These are phyloP conservation scores for Salix dunnii DNA, from an alignment of 345 rosid species.

Conservation along the genomic window DNA sequence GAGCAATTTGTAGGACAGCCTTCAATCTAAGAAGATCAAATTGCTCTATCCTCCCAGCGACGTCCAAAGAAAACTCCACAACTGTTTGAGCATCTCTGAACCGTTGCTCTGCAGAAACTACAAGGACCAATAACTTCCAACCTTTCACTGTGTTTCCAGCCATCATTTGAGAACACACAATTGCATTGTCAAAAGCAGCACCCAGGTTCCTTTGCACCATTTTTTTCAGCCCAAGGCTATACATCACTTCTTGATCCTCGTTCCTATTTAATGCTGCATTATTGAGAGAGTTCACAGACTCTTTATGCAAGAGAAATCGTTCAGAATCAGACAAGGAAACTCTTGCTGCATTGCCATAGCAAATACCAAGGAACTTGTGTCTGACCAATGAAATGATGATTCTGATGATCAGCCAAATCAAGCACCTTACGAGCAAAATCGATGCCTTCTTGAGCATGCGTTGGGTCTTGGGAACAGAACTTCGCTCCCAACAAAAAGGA, in stretches of 20 bases:
- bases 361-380: slow-evolving; percentile 79
- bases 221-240: slow-evolving; percentile 65
- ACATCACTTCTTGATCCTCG: slow-evolving; percentile 55
- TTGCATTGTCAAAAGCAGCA: slow-evolving; percentile 59
- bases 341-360: slow-evolving; percentile 80
- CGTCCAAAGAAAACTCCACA: slow-evolving; percentile 72
- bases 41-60: slow-evolving; percentile 57
- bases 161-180: slow-evolving; percentile 49
- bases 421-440: slow-evolving; percentile 51
- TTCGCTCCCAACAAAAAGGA: slow-evolving; percentile 76
- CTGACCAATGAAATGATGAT: slow-evolving; percentile 52
- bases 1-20: slow-evolving; percentile 75
- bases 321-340: slow-evolving; percentile 63
- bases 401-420: slow-evolving; percentile 29
- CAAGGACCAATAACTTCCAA: slow-evolving; percentile 69
- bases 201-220: slow-evolving; percentile 81
- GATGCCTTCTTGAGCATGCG: slow-evolving; percentile 61
- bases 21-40: slow-evolving; percentile 75
- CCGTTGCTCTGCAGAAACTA: slow-evolving; percentile 70
- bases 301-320: slow-evolving; percentile 54
- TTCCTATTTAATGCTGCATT: slow-evolving; percentile 46
- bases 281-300: slow-evolving; percentile 56
- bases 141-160: slow-evolving; percentile 61
- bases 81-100: slow-evolving; percentile 69
- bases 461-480: slow-evolving; percentile 64